phyloP scores from a whole-genome alignment of 345 rosid genomes.

The Heritiera fomes region DNA sequence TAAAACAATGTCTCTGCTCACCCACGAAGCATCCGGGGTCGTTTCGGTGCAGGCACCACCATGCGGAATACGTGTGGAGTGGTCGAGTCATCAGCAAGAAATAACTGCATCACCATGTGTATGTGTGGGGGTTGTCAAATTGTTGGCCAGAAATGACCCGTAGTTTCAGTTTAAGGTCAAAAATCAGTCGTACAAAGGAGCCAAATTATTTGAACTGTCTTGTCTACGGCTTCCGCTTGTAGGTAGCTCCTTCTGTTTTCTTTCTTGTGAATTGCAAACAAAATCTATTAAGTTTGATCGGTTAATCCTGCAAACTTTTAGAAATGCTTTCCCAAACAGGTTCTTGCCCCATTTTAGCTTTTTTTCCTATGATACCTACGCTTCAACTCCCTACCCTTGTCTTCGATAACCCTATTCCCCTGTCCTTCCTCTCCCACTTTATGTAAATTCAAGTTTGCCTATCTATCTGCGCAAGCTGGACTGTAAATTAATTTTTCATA shows the following conservation, averaged over 20 bases:
- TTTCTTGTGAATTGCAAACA: background rate
- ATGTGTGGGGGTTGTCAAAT: background rate
- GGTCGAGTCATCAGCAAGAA: background rate
- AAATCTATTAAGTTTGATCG: background rate
- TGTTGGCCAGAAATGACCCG: background rate
- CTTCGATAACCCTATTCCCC: background rate
- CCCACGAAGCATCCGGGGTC: constrained; percentile 81
- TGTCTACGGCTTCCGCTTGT: background rate
- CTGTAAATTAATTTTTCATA: background rate
- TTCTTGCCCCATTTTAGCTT: background rate
- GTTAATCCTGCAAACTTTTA: background rate
- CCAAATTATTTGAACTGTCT: background rate
- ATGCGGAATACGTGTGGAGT: constrained; percentile 52
- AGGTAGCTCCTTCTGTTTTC: background rate
- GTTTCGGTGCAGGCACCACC: constrained; percentile 78
- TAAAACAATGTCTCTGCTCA: constrained; percentile 58
- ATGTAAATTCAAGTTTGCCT: no score
- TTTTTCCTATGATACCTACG: background rate
- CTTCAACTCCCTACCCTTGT: background rate
- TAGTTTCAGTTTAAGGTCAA: background rate
- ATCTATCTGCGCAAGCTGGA: background rate
- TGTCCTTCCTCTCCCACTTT: background rate
- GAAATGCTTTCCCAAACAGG: background rate
- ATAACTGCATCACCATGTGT: background rate
- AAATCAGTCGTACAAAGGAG: background rate